Base-by-base conservation (phyloP, 257 asterid species). In the Capsicum baccatum region DNA sequence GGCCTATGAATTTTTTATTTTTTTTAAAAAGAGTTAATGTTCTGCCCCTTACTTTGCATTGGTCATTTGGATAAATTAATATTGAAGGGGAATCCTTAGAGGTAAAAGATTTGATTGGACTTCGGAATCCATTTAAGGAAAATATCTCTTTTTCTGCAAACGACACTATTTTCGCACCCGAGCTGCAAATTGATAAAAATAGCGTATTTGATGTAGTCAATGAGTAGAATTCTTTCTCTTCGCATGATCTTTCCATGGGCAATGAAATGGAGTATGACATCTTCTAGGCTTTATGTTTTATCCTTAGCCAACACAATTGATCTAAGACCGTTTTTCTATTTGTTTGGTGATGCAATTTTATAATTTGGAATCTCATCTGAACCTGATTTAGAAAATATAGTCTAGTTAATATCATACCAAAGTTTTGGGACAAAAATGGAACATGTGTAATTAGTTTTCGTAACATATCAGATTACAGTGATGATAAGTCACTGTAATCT, bases 31-130 rank as follows among this genome's bases (percentile, higher is more conserved):
- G 64, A 15, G 64, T 78, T 78, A 54, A 52, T 26, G 21, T 54
- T 54, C 11, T 76, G 9, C 48, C 64, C 44, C 56, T 52, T 76
- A 54, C n/a, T 76, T 55, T 54, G 82, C 33, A 33, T 26, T 5
- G 9, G 33, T 8, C 50, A 44, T 71, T 54, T 78, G 82, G 64
- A 55, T 78, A 78, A 54, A 33, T 52, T 78, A 33, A 52, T 54
- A 15, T 78, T 10, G 26, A 10, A 78, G 52, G 19, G 64, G 64
- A 35, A 14, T 52, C 33, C 12, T 78, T 52, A 54, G 82, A 78
- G 50, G 64, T 78, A 78, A 78, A 78, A 78, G 62, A 54, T 52
- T 78, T 78, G 50, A 78, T 14, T 78, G 63, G 50, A 78, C 15
- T 78, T 74, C 7, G 50, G 64, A 52, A 54, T 26, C 64, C 15